Conservation (phyloP, 345 rosid species). For the Turnera subulata region DNA sequence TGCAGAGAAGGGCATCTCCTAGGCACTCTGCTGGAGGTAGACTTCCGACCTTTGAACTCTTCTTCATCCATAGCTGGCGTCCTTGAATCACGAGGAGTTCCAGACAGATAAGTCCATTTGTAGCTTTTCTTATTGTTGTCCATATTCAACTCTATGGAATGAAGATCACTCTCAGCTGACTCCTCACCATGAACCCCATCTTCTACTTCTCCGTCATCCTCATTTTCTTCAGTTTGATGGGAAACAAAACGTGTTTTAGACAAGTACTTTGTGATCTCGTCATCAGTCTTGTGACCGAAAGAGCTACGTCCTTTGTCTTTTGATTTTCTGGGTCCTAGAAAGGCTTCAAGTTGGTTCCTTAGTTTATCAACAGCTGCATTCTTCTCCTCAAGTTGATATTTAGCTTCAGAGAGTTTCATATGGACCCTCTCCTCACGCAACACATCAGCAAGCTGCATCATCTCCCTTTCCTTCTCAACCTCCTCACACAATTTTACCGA, state of each 20-base stretch:
- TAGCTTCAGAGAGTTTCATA: slow-evolving; percentile 74
- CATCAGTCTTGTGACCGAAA: slow-evolving; percentile 35
- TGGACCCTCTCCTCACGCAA: slow-evolving; percentile 71
- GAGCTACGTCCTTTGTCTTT: slow-evolving; percentile 56
- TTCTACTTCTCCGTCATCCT: slow-evolving; percentile 62
- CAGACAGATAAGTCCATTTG: slow-evolving; percentile 52
- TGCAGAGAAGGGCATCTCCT: slow-evolving; percentile 64
- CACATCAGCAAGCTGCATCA: slow-evolving; percentile 66
- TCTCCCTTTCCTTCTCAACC: slow-evolving; percentile 81
- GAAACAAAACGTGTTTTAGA: slow-evolving; percentile 39
- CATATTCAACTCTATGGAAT: slow-evolving; percentile 75
- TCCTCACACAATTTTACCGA: slow-evolving; percentile 58
- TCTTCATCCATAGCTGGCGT: slow-evolving; percentile 35
- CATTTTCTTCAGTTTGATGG: slow-evolving; percentile 38
- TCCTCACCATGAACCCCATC: slow-evolving; percentile 48
- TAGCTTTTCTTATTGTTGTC: slow-evolving; percentile 55
- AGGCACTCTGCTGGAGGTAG: slow-evolving; percentile 46
- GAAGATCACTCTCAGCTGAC: slow-evolving; percentile 81
- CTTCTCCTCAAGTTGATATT: slow-evolving; percentile 74
- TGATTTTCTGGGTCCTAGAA: slow-evolving; percentile 54
- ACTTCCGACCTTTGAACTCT: slow-evolving; percentile 55
- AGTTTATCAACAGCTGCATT: slow-evolving; percentile 76
- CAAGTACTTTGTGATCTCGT: slow-evolving; percentile 52
- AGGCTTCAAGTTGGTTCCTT: slow-evolving; percentile 79
- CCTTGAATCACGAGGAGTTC: slow-evolving; percentile 32